phyloP scores from a whole-genome alignment of 2,329 filamentous ascomycete genomes.

The Sphaerulina musiva region DNA sequence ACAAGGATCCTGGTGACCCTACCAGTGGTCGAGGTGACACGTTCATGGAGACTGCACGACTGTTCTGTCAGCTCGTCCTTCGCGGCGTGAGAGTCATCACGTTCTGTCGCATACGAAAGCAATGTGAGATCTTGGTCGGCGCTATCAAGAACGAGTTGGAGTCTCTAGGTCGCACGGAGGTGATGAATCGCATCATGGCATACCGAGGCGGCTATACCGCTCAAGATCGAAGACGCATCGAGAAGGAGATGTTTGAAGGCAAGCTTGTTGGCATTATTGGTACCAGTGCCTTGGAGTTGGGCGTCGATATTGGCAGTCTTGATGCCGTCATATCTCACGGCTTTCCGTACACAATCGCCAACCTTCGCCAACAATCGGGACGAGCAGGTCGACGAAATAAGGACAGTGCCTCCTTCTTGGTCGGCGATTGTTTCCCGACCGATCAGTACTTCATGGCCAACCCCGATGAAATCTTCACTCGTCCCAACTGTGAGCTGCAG shows the following conservation, averaged over 20 bases:
- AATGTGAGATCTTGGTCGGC: conserved; percentile 77
- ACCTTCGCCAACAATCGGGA: conserved; percentile 88
- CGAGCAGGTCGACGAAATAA: conserved; percentile 86
- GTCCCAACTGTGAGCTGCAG: conserved; percentile 80
- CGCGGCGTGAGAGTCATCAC: conserved; percentile 86
- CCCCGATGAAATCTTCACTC: conserved; percentile 85
- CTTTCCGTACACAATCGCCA: conserved; percentile 92
- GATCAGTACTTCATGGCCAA: conserved; percentile 98
- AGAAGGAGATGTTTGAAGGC: conserved; percentile 94
- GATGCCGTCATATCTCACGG: conserved; percentile 92
- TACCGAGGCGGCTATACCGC: conserved; percentile 94
- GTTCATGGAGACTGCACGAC: conserved; percentile 74
- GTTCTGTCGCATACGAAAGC: conserved; percentile 80
- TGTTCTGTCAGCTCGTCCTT: conserved; percentile 85
- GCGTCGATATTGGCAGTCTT: conserved; percentile 88
- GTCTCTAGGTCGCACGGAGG: conserved; percentile 65
- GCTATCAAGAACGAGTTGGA: conserved; percentile 74
- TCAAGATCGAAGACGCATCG: conserved; percentile 79
- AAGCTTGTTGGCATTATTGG: conserved; percentile 89
- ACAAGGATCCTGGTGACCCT: conserved; percentile 79
- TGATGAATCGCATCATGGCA: conserved; percentile 77
- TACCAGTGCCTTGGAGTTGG: conserved; percentile 85
- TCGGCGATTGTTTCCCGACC: conserved; percentile 82
- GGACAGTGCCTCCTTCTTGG: conserved; percentile 81
- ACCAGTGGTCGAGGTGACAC: conserved; percentile 78